phyloP scores from a whole-genome alignment of 331 rosid species.

The Phaseolus coccineus region DNA sequence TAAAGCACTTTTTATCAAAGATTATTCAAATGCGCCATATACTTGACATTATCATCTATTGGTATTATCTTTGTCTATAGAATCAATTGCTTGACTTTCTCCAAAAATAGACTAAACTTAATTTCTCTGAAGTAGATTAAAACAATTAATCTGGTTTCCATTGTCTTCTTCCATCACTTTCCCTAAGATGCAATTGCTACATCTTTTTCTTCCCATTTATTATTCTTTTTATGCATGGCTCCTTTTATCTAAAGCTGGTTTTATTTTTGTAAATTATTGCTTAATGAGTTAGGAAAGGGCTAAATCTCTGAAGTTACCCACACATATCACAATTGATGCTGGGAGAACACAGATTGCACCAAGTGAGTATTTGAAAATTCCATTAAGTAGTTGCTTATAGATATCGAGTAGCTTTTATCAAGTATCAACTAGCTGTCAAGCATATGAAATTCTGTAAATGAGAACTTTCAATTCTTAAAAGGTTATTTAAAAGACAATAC shows the following conservation, averaged over 20 bases:
- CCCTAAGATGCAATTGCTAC: not conserved
- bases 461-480: not conserved
- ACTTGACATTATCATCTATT: not conserved
- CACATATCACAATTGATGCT: conserved; percentile 94
- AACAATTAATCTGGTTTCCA: not conserved
- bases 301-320: conserved; percentile 79
- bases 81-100: not conserved
- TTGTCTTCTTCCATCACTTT: not conserved
- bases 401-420: not conserved
- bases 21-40: not conserved
- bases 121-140: not conserved
- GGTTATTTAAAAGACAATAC: not conserved
- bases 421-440: not conserved
- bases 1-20: not conserved
- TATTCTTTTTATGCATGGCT: conserved; percentile 2
- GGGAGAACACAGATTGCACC: conserved; percentile 99
- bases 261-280: not conserved
- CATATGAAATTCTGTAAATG: not conserved
- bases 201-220: not conserved
- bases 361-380: conserved; percentile 61
- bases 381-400: not conserved
- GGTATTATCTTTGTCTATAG: not conserved
- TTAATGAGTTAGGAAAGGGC: conserved; percentile 73
- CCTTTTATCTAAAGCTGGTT: conserved; percentile 8
- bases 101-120: not conserved